phyloP scores from a whole-genome alignment of 148 eudicot genomes.

The Rheum nobile region DNA sequence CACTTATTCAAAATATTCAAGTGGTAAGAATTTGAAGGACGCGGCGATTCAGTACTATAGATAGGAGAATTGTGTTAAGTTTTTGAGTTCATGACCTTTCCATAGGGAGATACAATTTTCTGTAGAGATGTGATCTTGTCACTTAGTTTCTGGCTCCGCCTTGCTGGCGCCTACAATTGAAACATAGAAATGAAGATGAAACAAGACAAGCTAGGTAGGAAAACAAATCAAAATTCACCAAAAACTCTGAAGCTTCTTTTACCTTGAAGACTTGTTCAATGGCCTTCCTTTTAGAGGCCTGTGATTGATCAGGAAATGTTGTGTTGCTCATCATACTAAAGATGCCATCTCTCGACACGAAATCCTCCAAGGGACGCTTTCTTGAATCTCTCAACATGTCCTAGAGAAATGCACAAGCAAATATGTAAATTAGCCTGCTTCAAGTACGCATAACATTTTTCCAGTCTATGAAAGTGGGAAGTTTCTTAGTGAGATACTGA shows the following conservation, averaged over 20 bases:
- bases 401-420: not conserved
- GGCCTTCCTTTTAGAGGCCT: not conserved
- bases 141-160: conserved; percentile 46
- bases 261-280: not conserved
- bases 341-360: not conserved
- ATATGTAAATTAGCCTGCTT: not conserved
- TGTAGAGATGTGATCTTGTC: conserved; percentile 51
- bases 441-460: not conserved
- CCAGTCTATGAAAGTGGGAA: not conserved
- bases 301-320: not conserved
- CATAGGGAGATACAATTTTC: conserved; percentile 57
- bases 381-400: conserved; percentile 5
- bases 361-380: not conserved
- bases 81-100: conserved; percentile 32
- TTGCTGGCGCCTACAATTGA: conserved; percentile 14
- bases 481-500: not conserved
- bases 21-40: not conserved
- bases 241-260: not conserved
- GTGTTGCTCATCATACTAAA: not conserved
- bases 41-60: too few species aligned
- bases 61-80: not conserved
- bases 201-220: not conserved
- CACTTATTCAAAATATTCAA: not conserved
- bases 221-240: not conserved
- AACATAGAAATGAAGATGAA: not conserved